Conservation (phyloP, 495 filamentous ascomycete species). For the Oleoguttula mirabilis region DNA sequence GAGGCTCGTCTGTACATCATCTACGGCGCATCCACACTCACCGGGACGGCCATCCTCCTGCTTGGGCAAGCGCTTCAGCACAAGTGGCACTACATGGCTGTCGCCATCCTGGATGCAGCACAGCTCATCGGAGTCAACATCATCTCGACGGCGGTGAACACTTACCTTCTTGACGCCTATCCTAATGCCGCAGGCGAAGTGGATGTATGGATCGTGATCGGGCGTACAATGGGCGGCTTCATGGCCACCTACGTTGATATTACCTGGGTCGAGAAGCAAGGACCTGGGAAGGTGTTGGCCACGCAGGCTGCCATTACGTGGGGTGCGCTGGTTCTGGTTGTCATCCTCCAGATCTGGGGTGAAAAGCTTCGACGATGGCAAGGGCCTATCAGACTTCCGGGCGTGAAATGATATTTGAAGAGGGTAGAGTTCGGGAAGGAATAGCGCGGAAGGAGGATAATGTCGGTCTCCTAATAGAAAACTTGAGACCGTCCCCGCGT, state of each 20-base stretch:
- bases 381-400: constrained; percentile 3
- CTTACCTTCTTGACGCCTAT: constrained; percentile 30
- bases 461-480: too few species aligned
- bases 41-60: constrained; percentile 25
- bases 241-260: constrained; percentile 29
- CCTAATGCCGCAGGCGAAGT: constrained; percentile 25
- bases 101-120: constrained; percentile 26
- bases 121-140: constrained; percentile 25
- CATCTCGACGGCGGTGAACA: constrained; percentile 26
- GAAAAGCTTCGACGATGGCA: constrained; percentile 8
- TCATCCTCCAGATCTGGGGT: constrained; percentile 6
- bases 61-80: constrained; percentile 30
- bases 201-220: constrained; percentile 25
- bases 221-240: constrained; percentile 28
- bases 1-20: constrained; percentile 25
- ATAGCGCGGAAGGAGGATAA: too few species aligned
- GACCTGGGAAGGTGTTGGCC: constrained; percentile 24
- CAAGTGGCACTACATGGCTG: constrained; percentile 24
- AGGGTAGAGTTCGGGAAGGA: too few species aligned
- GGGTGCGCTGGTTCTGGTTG: constrained; percentile 1
- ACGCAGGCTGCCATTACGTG: constrained; percentile 21
- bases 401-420: too few species aligned
- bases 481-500: too few species aligned
- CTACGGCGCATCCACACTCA: constrained; percentile 21
- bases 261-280: constrained; percentile 24